Evolutionary conservation across 2,329 filamentous ascomycete species (phyloP).

Genomic region (Reticulascus tulasneorum): DNA sequence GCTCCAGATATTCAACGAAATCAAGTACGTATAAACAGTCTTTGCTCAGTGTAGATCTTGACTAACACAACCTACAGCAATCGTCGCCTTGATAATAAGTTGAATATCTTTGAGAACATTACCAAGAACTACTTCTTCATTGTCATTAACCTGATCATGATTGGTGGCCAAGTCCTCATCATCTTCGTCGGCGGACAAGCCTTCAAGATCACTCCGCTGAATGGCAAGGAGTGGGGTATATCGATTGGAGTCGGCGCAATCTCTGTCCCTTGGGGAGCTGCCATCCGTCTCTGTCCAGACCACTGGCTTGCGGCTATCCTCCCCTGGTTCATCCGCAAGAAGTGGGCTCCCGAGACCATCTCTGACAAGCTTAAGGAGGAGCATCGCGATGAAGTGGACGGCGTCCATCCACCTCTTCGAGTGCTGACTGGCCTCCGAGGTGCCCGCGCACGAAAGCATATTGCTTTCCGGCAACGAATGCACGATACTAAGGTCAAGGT

Average conservation of each 20-base stretch:
- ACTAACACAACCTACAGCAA: constrained; percentile 54
- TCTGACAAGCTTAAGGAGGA: constrained; percentile 16
- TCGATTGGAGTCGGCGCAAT: constrained; percentile 73
- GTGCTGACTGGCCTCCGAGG: constrained; percentile 26
- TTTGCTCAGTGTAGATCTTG: constrained; percentile 28
- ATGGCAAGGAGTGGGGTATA: constrained; percentile 74
- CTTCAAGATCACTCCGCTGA: constrained; percentile 62
- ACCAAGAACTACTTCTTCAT: constrained; percentile 78
- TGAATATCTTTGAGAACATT: constrained; percentile 85
- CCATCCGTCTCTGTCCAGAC: constrained; percentile 73
- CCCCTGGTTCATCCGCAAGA: constrained; percentile 23
- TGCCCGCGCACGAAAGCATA: constrained; percentile 23
- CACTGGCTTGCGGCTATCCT: constrained; percentile 30
- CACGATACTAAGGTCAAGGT: constrained; percentile 22
- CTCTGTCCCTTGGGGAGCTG: constrained; percentile 69
- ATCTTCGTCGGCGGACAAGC: constrained; percentile 75
- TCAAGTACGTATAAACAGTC: constrained; percentile 50
- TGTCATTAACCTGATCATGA: constrained; percentile 74
- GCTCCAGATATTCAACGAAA: constrained; percentile 70
- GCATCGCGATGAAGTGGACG: constrained; percentile 11
- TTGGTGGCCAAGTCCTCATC: constrained; percentile 80
- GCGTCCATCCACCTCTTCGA: constrained; percentile 22
- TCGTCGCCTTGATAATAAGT: constrained; percentile 77
- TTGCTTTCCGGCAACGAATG: constrained; percentile 24
- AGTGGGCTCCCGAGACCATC: constrained; percentile 19